Conservation (phyloP, 148 eudicot species). For the Talinum fruticosum region DNA sequence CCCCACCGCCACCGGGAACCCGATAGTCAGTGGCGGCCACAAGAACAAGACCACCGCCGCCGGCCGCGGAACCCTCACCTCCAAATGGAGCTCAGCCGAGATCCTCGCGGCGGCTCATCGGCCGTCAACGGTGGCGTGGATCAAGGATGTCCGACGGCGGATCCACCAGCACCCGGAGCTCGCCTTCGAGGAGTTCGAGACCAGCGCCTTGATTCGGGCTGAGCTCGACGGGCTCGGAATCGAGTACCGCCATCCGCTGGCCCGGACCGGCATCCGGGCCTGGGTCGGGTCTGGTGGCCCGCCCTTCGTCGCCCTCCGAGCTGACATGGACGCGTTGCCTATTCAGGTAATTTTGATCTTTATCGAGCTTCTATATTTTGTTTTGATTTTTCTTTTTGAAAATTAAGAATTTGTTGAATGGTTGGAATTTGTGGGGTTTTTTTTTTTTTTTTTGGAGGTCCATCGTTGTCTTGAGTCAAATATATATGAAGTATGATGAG, state of each 20-base stretch:
- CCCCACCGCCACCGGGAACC: background rate
- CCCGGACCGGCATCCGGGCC: slow-evolving; percentile 61
- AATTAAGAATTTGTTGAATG: background rate
- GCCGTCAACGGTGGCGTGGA: slow-evolving; percentile 45
- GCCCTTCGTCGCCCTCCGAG: slow-evolving; percentile 75
- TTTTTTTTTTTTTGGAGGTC: background rate
- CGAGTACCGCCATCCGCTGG: slow-evolving; percentile 47
- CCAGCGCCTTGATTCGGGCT: slow-evolving; percentile 44
- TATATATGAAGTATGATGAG: background rate
- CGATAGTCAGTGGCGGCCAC: background rate
- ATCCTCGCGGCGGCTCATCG: slow-evolving; percentile 31
- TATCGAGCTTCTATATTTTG: background rate
- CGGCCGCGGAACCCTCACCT: background rate
- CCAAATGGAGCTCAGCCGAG: slow-evolving; percentile 19
- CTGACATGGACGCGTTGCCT: slow-evolving; percentile 88
- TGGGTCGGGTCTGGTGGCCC: slow-evolving; percentile 60
- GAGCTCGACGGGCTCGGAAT: slow-evolving; percentile 49
- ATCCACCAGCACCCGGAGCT: slow-evolving; percentile 72
- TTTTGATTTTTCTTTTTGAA: background rate
- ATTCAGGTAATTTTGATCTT: slow-evolving; percentile 47
- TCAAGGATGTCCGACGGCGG: slow-evolving; percentile 42
- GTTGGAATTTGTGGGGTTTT: background rate
- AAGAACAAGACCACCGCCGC: background rate
- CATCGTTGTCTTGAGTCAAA: background rate
- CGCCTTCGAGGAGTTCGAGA: slow-evolving; percentile 57